Conservation (phyloP, 2,329 filamentous ascomycete species). For the Grosmannia serpens region DNA sequence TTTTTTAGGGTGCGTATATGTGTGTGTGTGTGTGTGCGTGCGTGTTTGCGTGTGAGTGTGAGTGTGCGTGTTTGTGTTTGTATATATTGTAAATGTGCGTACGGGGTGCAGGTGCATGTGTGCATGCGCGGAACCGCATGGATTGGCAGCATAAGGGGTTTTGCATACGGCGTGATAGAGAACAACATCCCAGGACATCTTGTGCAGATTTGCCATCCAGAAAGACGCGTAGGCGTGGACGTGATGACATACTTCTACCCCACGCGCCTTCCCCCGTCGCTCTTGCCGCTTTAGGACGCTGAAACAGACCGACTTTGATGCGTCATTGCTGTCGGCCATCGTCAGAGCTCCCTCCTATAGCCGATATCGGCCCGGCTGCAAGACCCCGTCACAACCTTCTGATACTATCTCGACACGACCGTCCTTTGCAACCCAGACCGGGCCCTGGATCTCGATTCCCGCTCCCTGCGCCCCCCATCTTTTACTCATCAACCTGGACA, state of each 20-base stretch:
- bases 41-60: neutral
- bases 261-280: neutral
- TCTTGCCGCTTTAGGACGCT: neutral
- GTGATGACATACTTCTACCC: too few species aligned
- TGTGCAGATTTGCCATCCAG: too few species aligned
- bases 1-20: constrained; percentile 43
- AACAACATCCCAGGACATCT: too few species aligned
- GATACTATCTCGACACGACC: neutral
- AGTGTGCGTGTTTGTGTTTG: too few species aligned
- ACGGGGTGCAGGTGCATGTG: too few species aligned
- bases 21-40: neutral
- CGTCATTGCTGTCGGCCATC: too few species aligned
- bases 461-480: neutral
- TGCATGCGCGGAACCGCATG: neutral
- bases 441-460: neutral
- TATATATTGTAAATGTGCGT: neutral
- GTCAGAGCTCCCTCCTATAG: neutral
- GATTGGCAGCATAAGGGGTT: too few species aligned
- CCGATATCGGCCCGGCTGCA: neutral
- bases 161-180: too few species aligned
- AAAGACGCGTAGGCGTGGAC: too few species aligned
- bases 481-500: neutral
- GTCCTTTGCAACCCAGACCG: too few species aligned
- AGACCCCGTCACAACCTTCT: neutral
- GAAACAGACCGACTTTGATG: neutral